Percentiles rank a stretch among this genome's conserved stretches.
These are phyloP conservation scores for Aureobasidium melanogenum DNA, from an alignment of 2,329 filamentous ascomycete species.

Conservation along the genomic window DNA sequence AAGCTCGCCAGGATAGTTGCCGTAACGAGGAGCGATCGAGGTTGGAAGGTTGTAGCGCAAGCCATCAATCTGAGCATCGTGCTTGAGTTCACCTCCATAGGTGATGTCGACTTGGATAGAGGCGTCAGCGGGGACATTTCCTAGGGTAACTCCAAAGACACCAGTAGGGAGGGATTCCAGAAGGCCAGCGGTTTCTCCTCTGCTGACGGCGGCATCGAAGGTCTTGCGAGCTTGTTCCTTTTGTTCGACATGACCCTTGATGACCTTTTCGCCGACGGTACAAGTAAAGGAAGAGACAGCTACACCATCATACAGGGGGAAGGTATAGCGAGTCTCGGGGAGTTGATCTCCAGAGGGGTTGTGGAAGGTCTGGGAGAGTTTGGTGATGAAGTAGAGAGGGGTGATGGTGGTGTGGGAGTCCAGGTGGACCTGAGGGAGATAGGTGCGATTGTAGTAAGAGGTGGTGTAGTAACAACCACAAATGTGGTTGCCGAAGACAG, in stretches of 20 bases:
- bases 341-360: constrained; percentile 46
- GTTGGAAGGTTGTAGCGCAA: constrained; percentile 62
- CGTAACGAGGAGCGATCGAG: constrained; percentile 58
- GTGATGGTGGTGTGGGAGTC: constrained; percentile 53
- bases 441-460: constrained; percentile 22
- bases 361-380: constrained; percentile 50
- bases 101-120: constrained; percentile 52
- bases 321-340: constrained; percentile 53
- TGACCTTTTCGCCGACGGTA: constrained; percentile 49
- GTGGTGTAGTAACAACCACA: constrained; percentile 24
- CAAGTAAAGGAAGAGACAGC: constrained; percentile 61
- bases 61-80: constrained; percentile 59
- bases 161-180: constrained; percentile 56
- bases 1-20: constrained; percentile 35
- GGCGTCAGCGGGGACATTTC: constrained; percentile 54
- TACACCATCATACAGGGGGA: constrained; percentile 65
- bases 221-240: constrained; percentile 51
- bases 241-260: constrained; percentile 59
- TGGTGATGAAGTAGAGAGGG: constrained; percentile 44
- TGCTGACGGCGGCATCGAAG: constrained; percentile 50
- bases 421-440: constrained; percentile 52
- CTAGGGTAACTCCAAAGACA: constrained; percentile 59
- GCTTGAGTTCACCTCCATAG: constrained; percentile 63
- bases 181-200: constrained; percentile 55
- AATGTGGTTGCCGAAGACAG: constrained; percentile 16